Evolutionary conservation across 2,329 filamentous ascomycete species (phyloP).

Genomic region (Apiospora malaysiana): DNA sequence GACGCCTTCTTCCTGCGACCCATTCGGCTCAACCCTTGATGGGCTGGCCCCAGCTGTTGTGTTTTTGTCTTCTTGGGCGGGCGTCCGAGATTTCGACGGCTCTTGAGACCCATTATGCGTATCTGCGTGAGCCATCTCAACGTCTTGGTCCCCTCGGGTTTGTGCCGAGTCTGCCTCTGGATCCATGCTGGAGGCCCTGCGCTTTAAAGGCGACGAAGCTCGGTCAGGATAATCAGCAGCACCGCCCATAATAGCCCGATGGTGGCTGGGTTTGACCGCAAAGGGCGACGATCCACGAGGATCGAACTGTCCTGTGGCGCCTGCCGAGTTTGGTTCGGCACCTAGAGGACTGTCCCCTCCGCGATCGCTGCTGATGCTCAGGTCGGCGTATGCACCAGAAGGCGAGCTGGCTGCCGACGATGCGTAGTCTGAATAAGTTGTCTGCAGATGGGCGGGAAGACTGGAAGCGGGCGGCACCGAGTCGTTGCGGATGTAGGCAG

Average conservation of each 20-base stretch:
- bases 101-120: slow-evolving; percentile 21
- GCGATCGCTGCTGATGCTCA: slow-evolving; percentile 62
- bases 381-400: slow-evolving; percentile 61
- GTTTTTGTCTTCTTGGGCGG: slow-evolving; percentile 22
- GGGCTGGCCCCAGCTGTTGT: slow-evolving; percentile 26
- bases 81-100: slow-evolving; percentile 25
- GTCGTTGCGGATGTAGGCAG: slow-evolving; percentile 37
- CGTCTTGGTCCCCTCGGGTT: slow-evolving; percentile 48
- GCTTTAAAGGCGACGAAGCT: slow-evolving; percentile 69
- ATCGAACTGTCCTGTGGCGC: slow-evolving; percentile 35
- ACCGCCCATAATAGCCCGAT: slow-evolving; percentile 64
- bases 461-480: slow-evolving; percentile 53
- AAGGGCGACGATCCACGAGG: slow-evolving; percentile 59
- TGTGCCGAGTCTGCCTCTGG: slow-evolving; percentile 45
- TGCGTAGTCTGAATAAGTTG: slow-evolving; percentile 53
- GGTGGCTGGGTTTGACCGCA: slow-evolving; percentile 49
- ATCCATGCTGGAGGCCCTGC: slow-evolving; percentile 68
- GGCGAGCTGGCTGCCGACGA: slow-evolving; percentile 65
- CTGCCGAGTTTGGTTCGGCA: slow-evolving; percentile 49
- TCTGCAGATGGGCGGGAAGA: slow-evolving; percentile 58
- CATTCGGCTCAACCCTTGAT: not conserved
- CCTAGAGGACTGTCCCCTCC: slow-evolving; percentile 49
- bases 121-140: slow-evolving; percentile 50
- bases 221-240: slow-evolving; percentile 63
- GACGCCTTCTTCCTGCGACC: not conserved